These are phyloP conservation scores for Neostapfia colusana DNA, from an alignment of 176 grass and related monocot genomes.

Conservation along the genomic window DNA sequence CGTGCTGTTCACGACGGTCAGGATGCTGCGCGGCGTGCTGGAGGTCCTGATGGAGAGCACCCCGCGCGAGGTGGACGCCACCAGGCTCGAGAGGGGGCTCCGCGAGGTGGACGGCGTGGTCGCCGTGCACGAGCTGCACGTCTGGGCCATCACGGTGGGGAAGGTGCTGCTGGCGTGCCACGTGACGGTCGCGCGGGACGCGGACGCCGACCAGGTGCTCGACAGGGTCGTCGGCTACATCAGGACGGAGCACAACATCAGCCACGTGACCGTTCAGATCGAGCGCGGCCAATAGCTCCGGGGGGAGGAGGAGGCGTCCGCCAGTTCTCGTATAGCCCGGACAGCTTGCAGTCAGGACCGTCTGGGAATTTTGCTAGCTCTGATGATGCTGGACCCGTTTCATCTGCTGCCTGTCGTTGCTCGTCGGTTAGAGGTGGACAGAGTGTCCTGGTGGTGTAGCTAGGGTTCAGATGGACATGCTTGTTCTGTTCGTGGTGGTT, in stretches of 20 bases:
- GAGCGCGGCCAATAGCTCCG: too few species aligned
- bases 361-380: conserved; percentile 23
- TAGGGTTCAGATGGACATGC: too few species aligned
- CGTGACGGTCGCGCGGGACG: conserved; percentile 64
- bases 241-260: conserved; percentile 92
- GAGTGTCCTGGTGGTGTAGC: conserved; percentile 17
- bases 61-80: conserved; percentile 78
- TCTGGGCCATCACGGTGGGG: conserved; percentile 98
- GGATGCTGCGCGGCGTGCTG: conserved; percentile 85
- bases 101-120: conserved; percentile 74
- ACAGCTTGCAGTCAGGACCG: too few species aligned
- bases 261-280: conserved; percentile 96
- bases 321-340: too few species aligned
- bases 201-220: conserved; percentile 73
- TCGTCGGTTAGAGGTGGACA: conserved; percentile 30
- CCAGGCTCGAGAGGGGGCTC: conserved; percentile 72
- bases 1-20: conserved; percentile 78
- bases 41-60: conserved; percentile 99
- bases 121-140: conserved; percentile 88
- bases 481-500: too few species aligned
- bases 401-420: conserved; percentile 2
- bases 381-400: conserved; percentile 35
- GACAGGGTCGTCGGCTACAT: conserved; percentile 91
- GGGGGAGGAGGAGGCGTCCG: background rate
- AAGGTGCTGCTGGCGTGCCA: conserved; percentile 95